These are phyloP conservation scores for Sclerotinia sclerotiorum DNA, from an alignment of 2,329 filamentous ascomycete species.

Conservation along the genomic window DNA sequence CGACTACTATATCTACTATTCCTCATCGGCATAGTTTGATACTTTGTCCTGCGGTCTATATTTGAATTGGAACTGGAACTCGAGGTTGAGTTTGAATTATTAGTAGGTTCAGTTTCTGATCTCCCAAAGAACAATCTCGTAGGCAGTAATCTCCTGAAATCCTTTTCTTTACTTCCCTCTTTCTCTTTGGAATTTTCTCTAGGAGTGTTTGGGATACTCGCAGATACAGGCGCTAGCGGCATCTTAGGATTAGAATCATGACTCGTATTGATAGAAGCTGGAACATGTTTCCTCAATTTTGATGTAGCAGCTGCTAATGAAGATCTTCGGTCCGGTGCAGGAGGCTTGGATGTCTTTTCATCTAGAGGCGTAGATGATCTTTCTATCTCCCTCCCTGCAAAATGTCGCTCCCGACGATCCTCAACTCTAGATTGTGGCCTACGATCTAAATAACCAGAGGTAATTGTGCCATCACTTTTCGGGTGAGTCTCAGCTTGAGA, in stretches of 20 bases:
- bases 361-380: slow-evolving; percentile 26
- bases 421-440: slow-evolving; percentile 14
- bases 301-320: slow-evolving; percentile 32
- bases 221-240: neutral
- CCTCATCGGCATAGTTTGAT: slow-evolving; percentile 9
- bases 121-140: slow-evolving; percentile 9
- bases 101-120: slow-evolving; percentile 6
- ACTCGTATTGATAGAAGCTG: neutral
- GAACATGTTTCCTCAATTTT: slow-evolving; percentile 29
- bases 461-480: slow-evolving; percentile 31
- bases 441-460: neutral
- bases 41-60: neutral
- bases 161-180: slow-evolving; percentile 14
- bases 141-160: slow-evolving; percentile 14
- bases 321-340: slow-evolving; percentile 36
- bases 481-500: slow-evolving; percentile 28
- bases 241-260: slow-evolving; percentile 2
- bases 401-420: slow-evolving; percentile 4
- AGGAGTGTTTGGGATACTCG: neutral
- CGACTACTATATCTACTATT: slow-evolving; percentile 8
- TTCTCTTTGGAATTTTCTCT: slow-evolving; percentile 1
- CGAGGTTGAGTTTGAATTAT: neutral
- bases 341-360: slow-evolving; percentile 22
- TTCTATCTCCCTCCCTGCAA: neutral
- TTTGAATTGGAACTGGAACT: neutral